These are phyloP conservation scores for Chaetoscypha palmicola DNA, from an alignment of 2,329 filamentous ascomycete species.

Conservation along the genomic window DNA sequence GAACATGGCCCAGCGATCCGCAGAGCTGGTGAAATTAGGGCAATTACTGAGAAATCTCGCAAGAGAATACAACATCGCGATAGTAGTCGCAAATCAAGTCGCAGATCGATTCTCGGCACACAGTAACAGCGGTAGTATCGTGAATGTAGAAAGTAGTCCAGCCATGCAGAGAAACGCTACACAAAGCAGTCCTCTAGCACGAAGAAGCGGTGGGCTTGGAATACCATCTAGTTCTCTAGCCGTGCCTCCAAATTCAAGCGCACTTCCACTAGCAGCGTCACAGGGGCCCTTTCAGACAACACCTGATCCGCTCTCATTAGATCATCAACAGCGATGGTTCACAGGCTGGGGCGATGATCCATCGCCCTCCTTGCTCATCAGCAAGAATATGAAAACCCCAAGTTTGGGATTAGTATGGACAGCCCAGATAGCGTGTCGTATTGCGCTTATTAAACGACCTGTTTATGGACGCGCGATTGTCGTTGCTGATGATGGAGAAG, in stretches of 20 bases:
- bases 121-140: slow-evolving; percentile 3
- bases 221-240: slow-evolving; percentile 24
- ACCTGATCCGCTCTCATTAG: slow-evolving; percentile 59
- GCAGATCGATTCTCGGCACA: slow-evolving; percentile 66
- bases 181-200: slow-evolving; percentile 25
- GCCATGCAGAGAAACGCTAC: slow-evolving; percentile 9
- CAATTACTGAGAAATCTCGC: slow-evolving; percentile 71
- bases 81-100: slow-evolving; percentile 94
- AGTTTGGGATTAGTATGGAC: slow-evolving; percentile 85
- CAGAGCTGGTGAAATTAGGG: slow-evolving; percentile 71
- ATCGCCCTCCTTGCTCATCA: slow-evolving; percentile 27
- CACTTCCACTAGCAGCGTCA: slow-evolving; percentile 1
- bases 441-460: slow-evolving; percentile 71
- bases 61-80: slow-evolving; percentile 63
- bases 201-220: slow-evolving; percentile 8
- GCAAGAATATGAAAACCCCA: slow-evolving; percentile 65
- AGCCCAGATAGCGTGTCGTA: slow-evolving; percentile 75
- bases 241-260: slow-evolving; percentile 23
- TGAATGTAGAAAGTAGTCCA: slow-evolving; percentile 13
- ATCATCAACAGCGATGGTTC: slow-evolving; percentile 92
- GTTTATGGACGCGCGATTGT: slow-evolving; percentile 36
- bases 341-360: slow-evolving; percentile 84
- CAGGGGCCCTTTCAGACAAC: slow-evolving; percentile 21
- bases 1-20: slow-evolving; percentile 69
- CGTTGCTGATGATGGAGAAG: slow-evolving; percentile 35